phyloP scores from a whole-genome alignment of 352 stramenopile species.

The Thalassiosira pacifica region DNA sequence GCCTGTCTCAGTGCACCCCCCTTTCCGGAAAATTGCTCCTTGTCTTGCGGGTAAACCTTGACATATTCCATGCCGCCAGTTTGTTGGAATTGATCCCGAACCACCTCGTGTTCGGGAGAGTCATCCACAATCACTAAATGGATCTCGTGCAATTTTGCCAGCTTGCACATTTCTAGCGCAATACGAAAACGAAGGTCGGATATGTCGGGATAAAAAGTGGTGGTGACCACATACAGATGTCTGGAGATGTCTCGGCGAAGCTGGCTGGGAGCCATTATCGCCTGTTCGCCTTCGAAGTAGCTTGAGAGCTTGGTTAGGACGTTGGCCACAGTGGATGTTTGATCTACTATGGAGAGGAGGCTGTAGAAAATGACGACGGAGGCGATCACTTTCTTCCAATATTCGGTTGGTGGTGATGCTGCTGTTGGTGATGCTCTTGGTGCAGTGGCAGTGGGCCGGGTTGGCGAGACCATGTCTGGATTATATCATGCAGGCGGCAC shows the following conservation, averaged over 20 bases:
- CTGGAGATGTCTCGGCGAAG: neutral
- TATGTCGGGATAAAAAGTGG: neutral
- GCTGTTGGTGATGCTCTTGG: too few species aligned
- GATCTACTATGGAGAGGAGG: constrained; percentile 8
- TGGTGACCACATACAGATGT: neutral
- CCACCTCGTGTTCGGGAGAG: neutral
- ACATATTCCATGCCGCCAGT: neutral
- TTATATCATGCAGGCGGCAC: too few species aligned
- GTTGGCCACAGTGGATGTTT: neutral
- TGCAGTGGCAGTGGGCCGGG: too few species aligned
- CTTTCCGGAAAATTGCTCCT: constrained; percentile 51
- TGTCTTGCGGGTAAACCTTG: too few species aligned
- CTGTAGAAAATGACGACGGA: neutral
- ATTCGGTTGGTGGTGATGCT: too few species aligned
- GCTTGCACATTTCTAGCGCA: neutral
- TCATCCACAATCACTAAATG: neutral
- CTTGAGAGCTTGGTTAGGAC: neutral
- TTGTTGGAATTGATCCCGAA: constrained; percentile 1
- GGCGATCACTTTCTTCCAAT: constrained; percentile 25
- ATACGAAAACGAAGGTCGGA: neutral
- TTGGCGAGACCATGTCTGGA: too few species aligned
- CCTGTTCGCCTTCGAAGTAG: constrained; percentile 7
- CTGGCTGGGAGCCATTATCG: neutral
- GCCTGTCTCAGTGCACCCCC: constrained; percentile 72
- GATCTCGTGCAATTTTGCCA: neutral